A percentile compares a stretch with the other conserved stretches of the same genome.
These are phyloP conservation scores for Aspergillus biplanus DNA, from an alignment of 495 filamentous ascomycete genomes.

Conservation along the genomic window DNA sequence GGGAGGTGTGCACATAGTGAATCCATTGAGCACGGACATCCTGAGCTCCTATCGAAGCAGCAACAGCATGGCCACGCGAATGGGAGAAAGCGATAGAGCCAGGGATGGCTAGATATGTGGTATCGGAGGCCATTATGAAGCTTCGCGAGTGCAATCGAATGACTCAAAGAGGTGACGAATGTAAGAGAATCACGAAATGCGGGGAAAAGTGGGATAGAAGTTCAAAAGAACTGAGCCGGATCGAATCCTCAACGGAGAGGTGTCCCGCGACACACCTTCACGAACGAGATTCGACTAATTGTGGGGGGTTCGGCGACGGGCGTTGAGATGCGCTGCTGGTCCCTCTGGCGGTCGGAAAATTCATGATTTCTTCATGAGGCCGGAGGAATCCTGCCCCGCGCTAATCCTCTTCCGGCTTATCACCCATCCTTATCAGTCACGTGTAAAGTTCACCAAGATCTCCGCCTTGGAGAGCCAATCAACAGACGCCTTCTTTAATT, in stretches of 20 bases:
- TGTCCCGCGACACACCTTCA: slow-evolving; percentile 26
- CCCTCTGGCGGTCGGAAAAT: slow-evolving; percentile 20
- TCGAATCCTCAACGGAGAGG: slow-evolving; percentile 17
- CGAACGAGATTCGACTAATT: slow-evolving; percentile 25
- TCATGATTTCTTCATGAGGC: slow-evolving; percentile 25
- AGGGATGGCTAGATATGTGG: slow-evolving; percentile 50
- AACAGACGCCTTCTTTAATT: too few relatives aligned
- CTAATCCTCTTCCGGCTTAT: slow-evolving; percentile 38
- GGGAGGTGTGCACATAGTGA: slow-evolving; percentile 60
- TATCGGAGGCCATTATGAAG: slow-evolving; percentile 42
- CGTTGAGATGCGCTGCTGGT: slow-evolving; percentile 24
- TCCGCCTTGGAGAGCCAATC: too few relatives aligned
- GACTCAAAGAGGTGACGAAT: slow-evolving; percentile 10
- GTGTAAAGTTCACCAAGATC: slow-evolving; percentile 18
- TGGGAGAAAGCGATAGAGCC: slow-evolving; percentile 57
- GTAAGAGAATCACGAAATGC: slow-evolving; percentile 6
- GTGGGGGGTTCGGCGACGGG: slow-evolving; percentile 19
- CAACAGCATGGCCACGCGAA: slow-evolving; percentile 56
- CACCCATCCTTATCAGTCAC: slow-evolving; percentile 35
- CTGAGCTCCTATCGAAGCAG: slow-evolving; percentile 54
- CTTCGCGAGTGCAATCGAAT: slow-evolving; percentile 18
- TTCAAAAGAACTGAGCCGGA: slow-evolving; percentile 5
- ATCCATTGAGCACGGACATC: slow-evolving; percentile 66
- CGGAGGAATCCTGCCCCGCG: slow-evolving; percentile 30
- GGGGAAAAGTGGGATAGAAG: background rate